A percentile compares a stretch with the other conserved stretches of the same genome.
phyloP scores from a whole-genome alignment of 2,329 filamentous ascomycete species.

The Verticillium nubilum region DNA sequence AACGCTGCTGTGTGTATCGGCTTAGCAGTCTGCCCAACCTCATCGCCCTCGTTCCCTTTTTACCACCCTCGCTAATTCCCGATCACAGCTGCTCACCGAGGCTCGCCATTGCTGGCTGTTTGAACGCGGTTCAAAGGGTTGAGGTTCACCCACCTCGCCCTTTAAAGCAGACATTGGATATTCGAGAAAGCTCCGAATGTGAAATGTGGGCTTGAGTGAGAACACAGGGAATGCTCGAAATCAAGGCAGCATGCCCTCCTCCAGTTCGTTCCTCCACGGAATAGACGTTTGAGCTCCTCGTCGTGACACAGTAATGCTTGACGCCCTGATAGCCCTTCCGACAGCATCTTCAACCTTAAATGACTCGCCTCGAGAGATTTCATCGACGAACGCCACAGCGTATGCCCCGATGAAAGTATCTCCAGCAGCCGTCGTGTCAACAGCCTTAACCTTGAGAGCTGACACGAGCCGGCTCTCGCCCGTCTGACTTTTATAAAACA shows the following conservation, averaged over 20 bases:
- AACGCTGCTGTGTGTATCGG: no score
- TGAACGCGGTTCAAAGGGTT: no score
- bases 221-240: no score
- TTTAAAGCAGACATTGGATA: no score
- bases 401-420: constrained; percentile 72
- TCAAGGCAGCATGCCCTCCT: neutral
- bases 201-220: no score
- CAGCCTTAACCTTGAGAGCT: constrained; percentile 44
- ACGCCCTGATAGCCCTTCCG: constrained; percentile 43
- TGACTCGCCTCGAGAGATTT: constrained; percentile 26
- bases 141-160: no score
- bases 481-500: constrained; percentile 40
- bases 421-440: constrained; percentile 70
- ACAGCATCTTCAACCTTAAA: constrained; percentile 41
- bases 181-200: no score
- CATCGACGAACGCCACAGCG: constrained; percentile 35
- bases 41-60: no score
- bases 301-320: constrained; percentile 47
- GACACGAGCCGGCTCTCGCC: constrained; percentile 33
- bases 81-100: no score
- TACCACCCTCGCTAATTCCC: no score
- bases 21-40: no score
- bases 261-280: constrained; percentile 38
- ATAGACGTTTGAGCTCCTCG: constrained; percentile 51
- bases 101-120: no score